These are phyloP conservation scores for Globisporangium orthogonon DNA, from an alignment of 352 stramenopile species.

Conservation along the genomic window DNA sequence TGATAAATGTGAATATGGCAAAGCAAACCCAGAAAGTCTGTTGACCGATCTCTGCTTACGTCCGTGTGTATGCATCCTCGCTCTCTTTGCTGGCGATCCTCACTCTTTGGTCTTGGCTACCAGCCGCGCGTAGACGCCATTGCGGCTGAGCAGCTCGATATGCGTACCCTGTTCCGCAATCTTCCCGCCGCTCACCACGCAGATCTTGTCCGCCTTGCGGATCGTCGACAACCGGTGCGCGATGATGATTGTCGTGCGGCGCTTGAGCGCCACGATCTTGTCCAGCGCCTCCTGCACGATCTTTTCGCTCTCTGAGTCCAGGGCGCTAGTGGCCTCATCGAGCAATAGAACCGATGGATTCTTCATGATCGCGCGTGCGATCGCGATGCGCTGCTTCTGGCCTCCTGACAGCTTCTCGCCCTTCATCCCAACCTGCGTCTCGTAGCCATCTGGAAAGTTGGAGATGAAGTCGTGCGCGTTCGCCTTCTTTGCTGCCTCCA, in stretches of 20 bases:
- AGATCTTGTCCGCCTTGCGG: slow-evolving; percentile 18
- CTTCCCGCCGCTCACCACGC: slow-evolving; percentile 6
- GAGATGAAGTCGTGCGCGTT: slow-evolving; percentile 88
- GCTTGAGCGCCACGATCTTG: slow-evolving; percentile 13
- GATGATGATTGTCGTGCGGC: slow-evolving; percentile 37
- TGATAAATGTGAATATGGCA: no score
- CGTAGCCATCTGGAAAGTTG: slow-evolving; percentile 72
- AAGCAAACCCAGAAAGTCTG: no score
- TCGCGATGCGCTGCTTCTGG: slow-evolving; percentile 89
- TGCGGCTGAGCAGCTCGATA: slow-evolving; percentile 4
- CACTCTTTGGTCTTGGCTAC: no score
- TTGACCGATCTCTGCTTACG: no score
- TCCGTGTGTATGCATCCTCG: no score
- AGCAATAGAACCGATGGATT: slow-evolving; percentile 82
- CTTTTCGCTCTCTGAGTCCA: slow-evolving; percentile 69
- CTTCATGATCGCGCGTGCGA: slow-evolving; percentile 85
- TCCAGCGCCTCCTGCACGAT: slow-evolving; percentile 24
- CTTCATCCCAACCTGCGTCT: slow-evolving; percentile 81
- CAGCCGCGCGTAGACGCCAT: slow-evolving; percentile 9
- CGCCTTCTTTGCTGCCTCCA: slow-evolving; percentile 64
- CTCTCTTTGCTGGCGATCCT: no score
- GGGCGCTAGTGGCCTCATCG: slow-evolving; percentile 11
- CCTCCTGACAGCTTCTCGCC: slow-evolving; percentile 75
- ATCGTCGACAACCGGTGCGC: slow-evolving; percentile 18
- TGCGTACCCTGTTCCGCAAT: slow-evolving; percentile 14